Base-by-base conservation (phyloP, 2,329 filamentous ascomycete genomes). In the Aspergillus ibericus region DNA sequence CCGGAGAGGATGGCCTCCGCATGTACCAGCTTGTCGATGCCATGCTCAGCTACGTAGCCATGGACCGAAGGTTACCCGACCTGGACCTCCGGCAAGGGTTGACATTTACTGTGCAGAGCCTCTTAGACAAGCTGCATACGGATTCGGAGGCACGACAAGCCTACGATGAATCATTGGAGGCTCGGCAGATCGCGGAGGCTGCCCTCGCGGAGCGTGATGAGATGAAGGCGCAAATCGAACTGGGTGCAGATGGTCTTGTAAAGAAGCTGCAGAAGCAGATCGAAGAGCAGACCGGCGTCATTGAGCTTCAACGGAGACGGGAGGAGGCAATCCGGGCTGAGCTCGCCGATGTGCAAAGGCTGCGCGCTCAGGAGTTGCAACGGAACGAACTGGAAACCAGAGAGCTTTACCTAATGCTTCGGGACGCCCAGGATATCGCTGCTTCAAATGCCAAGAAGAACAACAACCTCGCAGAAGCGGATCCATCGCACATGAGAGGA, bases 21-120 rank as follows among this genome's bases (percentile, higher is more conserved):
- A 95, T 97, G 89, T 99, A 98, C 78, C 95, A 98, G 80, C 85
- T 99, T 27, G 93, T 98, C 27, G 95, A 99, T 77, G 89, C 91
- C n/a, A 98, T 98, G 92, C 86, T 99, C 65, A 96, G 92, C 76
- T 98, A 98, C 76, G 93, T 99, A 62, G 93, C 93, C 68, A 99
- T 99, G 93, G 95, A 99, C 76, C 86, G 95, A 71, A 85, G 95
- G 63, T 78, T 98, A 64, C 95, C 95, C 38, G 93, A 99, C 76
- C 93, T 98, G 87, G 95, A 99, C 74, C 85, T 99, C 59, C 97
- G 97, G 80, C 93, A 98, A 75, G 96, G 92, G 71, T 85, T 99
- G 64, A 97, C 96, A 75, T 98, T 98, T 70, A 97, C 93, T 0
- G 95, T 99, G 9, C 95, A 98, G 78, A 96, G 87, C 75, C 82